These are phyloP conservation scores for Fraxinus paxiana DNA, from an alignment of 305 asterid species.

Conservation along the genomic window DNA sequence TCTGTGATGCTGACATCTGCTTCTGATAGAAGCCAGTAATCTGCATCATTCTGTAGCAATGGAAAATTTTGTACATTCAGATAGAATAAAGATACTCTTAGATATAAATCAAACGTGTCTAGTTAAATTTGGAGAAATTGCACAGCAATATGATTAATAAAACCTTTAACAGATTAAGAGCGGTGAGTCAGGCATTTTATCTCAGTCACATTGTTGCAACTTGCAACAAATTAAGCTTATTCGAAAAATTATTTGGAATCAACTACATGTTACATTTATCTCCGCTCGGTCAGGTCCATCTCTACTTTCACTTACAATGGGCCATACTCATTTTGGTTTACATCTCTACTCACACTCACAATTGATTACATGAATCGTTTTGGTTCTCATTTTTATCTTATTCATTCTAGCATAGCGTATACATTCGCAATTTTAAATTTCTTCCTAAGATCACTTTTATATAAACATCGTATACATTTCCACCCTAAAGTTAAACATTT, in stretches of 20 bases:
- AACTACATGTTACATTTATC: not conserved
- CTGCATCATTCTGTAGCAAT: conserved; percentile 62
- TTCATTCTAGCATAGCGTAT: not conserved
- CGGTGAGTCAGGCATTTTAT: not conserved
- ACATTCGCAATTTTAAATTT: not conserved
- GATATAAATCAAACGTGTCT: not conserved
- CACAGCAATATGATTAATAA: not conserved
- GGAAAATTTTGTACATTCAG: not conserved
- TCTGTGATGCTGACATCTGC: conserved; percentile 82
- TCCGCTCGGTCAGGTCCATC: not conserved
- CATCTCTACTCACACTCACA: not conserved
- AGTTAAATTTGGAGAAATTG: not conserved
- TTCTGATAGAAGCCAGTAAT: conserved; percentile 87
- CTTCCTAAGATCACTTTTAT: not conserved
- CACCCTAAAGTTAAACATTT: not conserved
- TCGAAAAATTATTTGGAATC: not conserved
- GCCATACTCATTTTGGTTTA: not conserved
- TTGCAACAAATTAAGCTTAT: not conserved
- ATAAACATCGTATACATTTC: not conserved
- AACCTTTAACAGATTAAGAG: not conserved
- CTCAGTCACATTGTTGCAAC: not conserved
- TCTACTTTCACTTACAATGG: not conserved
- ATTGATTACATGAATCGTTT: not conserved
- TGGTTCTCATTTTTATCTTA: not conserved
- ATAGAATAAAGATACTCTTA: not conserved